phyloP scores from a whole-genome alignment of 768 basidiomycete genomes.

The Rhizopogon roseolus region DNA sequence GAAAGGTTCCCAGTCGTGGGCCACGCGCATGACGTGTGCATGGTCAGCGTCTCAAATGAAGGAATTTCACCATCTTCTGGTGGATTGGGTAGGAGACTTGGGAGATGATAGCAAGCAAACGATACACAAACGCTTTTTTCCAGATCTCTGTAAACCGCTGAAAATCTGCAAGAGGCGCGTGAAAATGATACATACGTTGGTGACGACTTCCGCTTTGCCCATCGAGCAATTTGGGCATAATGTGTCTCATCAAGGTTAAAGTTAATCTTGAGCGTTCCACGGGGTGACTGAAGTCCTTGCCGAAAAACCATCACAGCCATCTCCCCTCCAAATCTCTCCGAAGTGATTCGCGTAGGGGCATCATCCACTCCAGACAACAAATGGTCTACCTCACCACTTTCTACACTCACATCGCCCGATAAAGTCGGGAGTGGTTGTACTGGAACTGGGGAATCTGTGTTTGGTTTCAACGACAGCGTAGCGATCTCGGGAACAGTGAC shows the following conservation, averaged over 20 bases:
- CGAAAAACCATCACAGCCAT: constrained; percentile 15
- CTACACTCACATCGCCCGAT: not conserved
- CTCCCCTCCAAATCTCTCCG: constrained; percentile 9
- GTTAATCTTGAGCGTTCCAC: constrained; percentile 11
- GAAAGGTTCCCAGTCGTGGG: constrained; percentile 27
- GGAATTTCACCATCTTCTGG: constrained; percentile 10
- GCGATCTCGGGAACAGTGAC: not conserved
- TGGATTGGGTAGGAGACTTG: constrained; percentile 14
- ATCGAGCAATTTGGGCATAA: constrained; percentile 25
- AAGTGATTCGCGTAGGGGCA: not conserved
- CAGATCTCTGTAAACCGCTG: constrained; percentile 24
- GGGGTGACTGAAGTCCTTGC: constrained; percentile 13
- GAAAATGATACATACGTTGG: constrained; percentile 25
- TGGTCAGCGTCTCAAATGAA: constrained; percentile 16
- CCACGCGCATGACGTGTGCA: constrained; percentile 36
- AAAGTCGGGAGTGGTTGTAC: not conserved
- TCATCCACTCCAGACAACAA: not conserved
- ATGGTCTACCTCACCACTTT: not conserved
- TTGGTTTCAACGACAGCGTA: not conserved
- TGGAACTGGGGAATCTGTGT: not conserved
- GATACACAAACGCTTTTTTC: constrained; percentile 37
- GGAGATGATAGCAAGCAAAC: constrained; percentile 38
- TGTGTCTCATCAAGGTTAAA: constrained; percentile 26
- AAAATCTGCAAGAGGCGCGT: not conserved
- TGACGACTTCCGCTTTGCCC: constrained; percentile 29